A percentile compares a stretch with the other conserved stretches of the same genome.
phyloP scores from a whole-genome alignment of 2,329 filamentous ascomycete species.

The Pestalotiopsis sp. region DNA sequence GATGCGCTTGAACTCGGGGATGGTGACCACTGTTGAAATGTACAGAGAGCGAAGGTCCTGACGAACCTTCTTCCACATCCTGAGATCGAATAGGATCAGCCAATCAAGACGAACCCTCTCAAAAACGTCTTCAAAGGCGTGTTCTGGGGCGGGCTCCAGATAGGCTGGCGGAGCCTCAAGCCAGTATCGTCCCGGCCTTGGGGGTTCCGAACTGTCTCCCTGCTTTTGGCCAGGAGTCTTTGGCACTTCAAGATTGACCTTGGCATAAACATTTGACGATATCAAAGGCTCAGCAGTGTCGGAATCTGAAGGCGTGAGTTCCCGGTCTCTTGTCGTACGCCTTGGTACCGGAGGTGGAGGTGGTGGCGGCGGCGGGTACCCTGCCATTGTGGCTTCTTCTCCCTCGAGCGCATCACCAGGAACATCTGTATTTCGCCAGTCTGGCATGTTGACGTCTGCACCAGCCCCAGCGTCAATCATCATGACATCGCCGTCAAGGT shows the following conservation, averaged over 20 bases:
- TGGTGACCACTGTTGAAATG: slow-evolving; percentile 93
- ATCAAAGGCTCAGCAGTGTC: slow-evolving; percentile 72
- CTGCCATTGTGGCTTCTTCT: slow-evolving; percentile 77
- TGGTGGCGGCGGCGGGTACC: slow-evolving; percentile 70
- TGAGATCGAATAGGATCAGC: slow-evolving; percentile 90
- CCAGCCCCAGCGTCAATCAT: slow-evolving; percentile 56
- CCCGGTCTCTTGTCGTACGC: slow-evolving; percentile 54
- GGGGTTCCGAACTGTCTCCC: slow-evolving; percentile 47
- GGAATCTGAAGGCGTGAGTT: slow-evolving; percentile 72
- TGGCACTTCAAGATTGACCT: slow-evolving; percentile 74
- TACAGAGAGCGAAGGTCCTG: slow-evolving; percentile 91
- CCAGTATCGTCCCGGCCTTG: slow-evolving; percentile 82
- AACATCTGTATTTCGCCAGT: slow-evolving; percentile 45
- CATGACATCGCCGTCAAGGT: slow-evolving; percentile 61
- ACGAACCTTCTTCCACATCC: slow-evolving; percentile 95
- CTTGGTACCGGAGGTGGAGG: slow-evolving; percentile 58
- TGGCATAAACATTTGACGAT: slow-evolving; percentile 62
- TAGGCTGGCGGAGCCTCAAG: slow-evolving; percentile 77
- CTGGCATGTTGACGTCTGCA: slow-evolving; percentile 47
- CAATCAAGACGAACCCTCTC: slow-evolving; percentile 90
- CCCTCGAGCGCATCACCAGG: slow-evolving; percentile 72
- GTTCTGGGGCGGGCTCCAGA: slow-evolving; percentile 62
- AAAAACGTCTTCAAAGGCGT: slow-evolving; percentile 83
- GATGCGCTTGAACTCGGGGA: slow-evolving; percentile 94
- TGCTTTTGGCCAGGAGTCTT: slow-evolving; percentile 70